Percentiles rank a stretch among this genome's conserved stretches.
Evolutionary conservation across 805 yeast genomes (phyloP).

Genomic region (Wickerhamiella australiensis): DNA sequence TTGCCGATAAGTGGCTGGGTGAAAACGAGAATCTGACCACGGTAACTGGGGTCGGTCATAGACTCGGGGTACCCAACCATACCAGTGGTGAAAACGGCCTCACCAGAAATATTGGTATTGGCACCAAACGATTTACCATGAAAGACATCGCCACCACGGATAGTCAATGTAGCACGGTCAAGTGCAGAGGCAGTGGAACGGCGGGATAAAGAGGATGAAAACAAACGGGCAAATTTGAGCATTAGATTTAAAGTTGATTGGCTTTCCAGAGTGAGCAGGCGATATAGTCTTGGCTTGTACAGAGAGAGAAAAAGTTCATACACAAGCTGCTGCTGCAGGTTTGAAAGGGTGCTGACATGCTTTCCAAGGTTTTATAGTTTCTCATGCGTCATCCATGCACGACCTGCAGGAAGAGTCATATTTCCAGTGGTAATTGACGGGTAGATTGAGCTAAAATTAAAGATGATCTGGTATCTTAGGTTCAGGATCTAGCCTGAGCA

Average conservation of each 20-base stretch:
- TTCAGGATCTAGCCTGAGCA: too few relatives aligned
- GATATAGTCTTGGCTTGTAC: conserved; percentile 16
- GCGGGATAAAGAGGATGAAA: conserved; percentile 3
- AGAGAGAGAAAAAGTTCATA: conserved; percentile 24
- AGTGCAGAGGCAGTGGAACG: background rate
- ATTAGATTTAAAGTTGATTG: conserved; percentile 17
- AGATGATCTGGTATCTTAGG: background rate
- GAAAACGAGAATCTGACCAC: conserved; percentile 91
- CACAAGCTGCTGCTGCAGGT: conserved; percentile 14
- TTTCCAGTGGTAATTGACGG: background rate
- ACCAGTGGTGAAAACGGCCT: conserved; percentile 95
- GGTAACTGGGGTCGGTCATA: conserved; percentile 97
- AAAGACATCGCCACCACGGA: conserved; percentile 87
- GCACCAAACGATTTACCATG: conserved; percentile 95
- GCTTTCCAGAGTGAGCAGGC: conserved; percentile 24
- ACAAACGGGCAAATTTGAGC: conserved; percentile 12
- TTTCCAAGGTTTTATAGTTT: background rate
- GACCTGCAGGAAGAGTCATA: conserved; percentile 8
- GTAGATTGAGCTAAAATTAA: background rate
- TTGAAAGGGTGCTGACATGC: too few relatives aligned
- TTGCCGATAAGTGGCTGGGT: conserved; percentile 97
- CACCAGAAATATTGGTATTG: conserved; percentile 82
- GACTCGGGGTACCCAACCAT: conserved; percentile 98
- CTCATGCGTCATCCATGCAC: conserved; percentile 3
- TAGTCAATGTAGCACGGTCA: conserved; percentile 75